These are phyloP conservation scores for Candida boleticola DNA, from an alignment of 805 yeast species.

Conservation along the genomic window DNA sequence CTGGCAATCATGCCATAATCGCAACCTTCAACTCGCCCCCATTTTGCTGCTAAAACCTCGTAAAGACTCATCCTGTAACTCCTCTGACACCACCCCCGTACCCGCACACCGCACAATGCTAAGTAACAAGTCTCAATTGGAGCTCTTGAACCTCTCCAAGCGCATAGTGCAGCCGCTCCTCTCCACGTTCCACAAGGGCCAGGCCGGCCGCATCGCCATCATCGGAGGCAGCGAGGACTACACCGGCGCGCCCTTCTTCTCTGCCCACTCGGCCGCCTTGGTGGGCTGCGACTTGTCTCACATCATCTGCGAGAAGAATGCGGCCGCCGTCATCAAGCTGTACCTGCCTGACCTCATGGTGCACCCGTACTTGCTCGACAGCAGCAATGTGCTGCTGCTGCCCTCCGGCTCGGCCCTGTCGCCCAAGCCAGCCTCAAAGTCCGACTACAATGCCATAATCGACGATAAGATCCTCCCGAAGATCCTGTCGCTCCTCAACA, in stretches of 20 bases:
- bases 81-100: too few relatives aligned
- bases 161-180: conserved; percentile 73
- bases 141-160: conserved; percentile 49
- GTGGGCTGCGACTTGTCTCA: conserved; percentile 90
- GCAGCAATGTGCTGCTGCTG: conserved; percentile 34
- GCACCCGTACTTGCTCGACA: conserved; percentile 78
- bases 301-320: conserved; percentile 77
- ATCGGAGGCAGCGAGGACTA: conserved; percentile 95
- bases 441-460: conserved; percentile 26
- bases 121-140: conserved; percentile 32
- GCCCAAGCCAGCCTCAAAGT: conserved; percentile 9
- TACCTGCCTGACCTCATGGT: conserved; percentile 96
- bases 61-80: too few relatives aligned
- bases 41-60: too few relatives aligned
- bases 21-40: too few relatives aligned
- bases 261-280: conserved; percentile 80
- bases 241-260: conserved; percentile 95
- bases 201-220: conserved; percentile 80
- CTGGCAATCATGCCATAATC: too few relatives aligned
- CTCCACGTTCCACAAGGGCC: conserved; percentile 82
- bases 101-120: too few relatives aligned
- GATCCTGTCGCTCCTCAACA: conserved; percentile 50
- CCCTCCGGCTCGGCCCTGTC: conserved; percentile 15
- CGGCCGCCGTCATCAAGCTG: conserved; percentile 77
- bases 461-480: conserved; percentile 52